phyloP scores from a whole-genome alignment of 805 yeast genomes.

The Cyberlindnera petersonii region DNA sequence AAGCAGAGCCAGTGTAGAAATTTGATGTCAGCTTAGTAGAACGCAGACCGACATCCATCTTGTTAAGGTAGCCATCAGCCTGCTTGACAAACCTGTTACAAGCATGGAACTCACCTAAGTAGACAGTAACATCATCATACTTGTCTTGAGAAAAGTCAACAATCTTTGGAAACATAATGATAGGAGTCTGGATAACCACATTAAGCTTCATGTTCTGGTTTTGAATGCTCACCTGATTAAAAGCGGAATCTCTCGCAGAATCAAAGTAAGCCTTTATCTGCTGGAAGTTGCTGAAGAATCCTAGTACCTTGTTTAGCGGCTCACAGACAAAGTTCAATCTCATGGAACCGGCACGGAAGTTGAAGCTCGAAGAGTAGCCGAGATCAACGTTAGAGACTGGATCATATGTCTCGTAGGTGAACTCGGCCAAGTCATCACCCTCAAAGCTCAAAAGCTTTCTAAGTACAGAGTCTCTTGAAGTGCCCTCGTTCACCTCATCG shows the following conservation, averaged over 20 bases:
- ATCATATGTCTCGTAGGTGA: slow-evolving; percentile 80
- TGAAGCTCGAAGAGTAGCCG: slow-evolving; percentile 49
- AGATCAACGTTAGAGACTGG: slow-evolving; percentile 42
- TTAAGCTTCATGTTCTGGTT: slow-evolving; percentile 65
- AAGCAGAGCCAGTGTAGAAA: slow-evolving; percentile 44
- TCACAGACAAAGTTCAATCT: slow-evolving; percentile 77
- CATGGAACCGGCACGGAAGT: slow-evolving; percentile 71
- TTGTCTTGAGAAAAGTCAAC: slow-evolving; percentile 37
- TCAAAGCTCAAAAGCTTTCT: slow-evolving; percentile 73
- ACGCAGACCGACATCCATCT: slow-evolving; percentile 64
- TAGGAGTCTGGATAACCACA: slow-evolving; percentile 74
- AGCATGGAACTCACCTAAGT: slow-evolving; percentile 79
- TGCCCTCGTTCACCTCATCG: slow-evolving; percentile 70
- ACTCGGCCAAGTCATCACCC: slow-evolving; percentile 76
- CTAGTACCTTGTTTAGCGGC: slow-evolving; percentile 63
- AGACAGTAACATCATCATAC: slow-evolving; percentile 62
- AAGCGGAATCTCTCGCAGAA: slow-evolving; percentile 81
- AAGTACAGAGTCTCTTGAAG: slow-evolving; percentile 53
- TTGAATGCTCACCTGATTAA: slow-evolving; percentile 68
- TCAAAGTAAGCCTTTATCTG: slow-evolving; percentile 90
- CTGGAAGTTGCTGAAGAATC: slow-evolving; percentile 68
- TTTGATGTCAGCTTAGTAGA: slow-evolving; percentile 65
- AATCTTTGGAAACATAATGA: slow-evolving; percentile 68
- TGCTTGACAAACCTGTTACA: slow-evolving; percentile 50
- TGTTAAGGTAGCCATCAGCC: slow-evolving; percentile 40